Evolutionary conservation across 495 filamentous ascomycete genomes (phyloP).

Genomic region (Aspergillus haitiensis): DNA sequence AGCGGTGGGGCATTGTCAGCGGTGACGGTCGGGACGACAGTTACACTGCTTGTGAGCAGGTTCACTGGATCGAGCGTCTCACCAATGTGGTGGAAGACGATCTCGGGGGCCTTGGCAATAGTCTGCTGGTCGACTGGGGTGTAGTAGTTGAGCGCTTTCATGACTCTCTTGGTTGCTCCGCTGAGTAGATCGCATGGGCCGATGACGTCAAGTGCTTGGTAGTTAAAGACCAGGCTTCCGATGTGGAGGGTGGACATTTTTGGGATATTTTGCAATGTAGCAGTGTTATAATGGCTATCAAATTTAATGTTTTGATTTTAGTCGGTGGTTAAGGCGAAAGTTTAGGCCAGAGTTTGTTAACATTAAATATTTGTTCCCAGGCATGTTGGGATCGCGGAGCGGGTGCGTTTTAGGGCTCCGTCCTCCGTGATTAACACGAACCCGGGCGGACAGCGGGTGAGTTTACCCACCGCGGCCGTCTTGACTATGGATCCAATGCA

Average conservation of each 20-base stretch:
- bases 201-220: conserved; percentile 15
- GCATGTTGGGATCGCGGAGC: no score
- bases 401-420: no score
- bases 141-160: background rate
- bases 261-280: background rate
- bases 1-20: conserved; percentile 1
- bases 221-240: conserved; percentile 15
- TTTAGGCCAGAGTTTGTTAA: no score
- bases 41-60: conserved; percentile 9
- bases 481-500: no score
- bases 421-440: no score
- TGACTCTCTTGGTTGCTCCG: conserved; percentile 1
- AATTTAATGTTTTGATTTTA: no score
- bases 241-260: conserved; percentile 11
- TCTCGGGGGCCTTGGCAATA: conserved; percentile 3
- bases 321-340: no score
- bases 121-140: background rate
- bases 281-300: no score
- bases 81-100: conserved; percentile 16
- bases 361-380: no score
- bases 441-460: no score
- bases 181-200: conserved; percentile 14
- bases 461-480: no score
- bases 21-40: conserved; percentile 2
- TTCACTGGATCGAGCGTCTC: background rate